Base-by-base conservation (phyloP, 371 early-diverging fungal species). In the Apophysomyces elegans region DNA sequence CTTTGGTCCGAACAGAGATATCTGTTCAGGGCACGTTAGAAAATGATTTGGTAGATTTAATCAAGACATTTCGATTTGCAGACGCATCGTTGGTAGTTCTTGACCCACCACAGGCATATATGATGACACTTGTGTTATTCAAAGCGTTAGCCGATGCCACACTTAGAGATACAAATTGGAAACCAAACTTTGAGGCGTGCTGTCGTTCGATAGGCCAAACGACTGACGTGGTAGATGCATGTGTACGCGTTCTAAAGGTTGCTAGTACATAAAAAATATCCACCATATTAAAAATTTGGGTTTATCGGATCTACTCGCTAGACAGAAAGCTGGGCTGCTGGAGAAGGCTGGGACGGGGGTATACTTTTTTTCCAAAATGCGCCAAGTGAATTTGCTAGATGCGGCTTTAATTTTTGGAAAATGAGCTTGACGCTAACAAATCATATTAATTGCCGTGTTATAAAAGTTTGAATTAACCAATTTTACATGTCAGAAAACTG, bases 81-180 rank as follows among this genome's bases (percentile, higher is more conserved):
- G 83, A 84, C 63, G 74, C 75, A 16, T 71, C 78, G 11, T 73
- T 76, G 67, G 80, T 78, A 0, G 72, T 77, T 7, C 54, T 82
- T n/a, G 75, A 75, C 56, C 58, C 76, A 32, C 62, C 74, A 2
- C 81, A 84, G 44, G 72, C 77, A 21, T 80, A 84, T 63, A 78
- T 84, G 76, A 71, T 84, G 66, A 71, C 83, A 21, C 50, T 82
- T 38, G 77, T 82, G 14, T 60, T 84, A 37, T 69, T 73, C 58
- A 82, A 79, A 56, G 66, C 79, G 16, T 61, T 81, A 45, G 78
- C 75, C 0, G 70, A 66, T 37, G 70, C 65, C 21, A 39, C 67
- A 9, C 44, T 73, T 14, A 50, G 65, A 26, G 56, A 67, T 8
- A 46, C 46, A 0, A 12, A 61, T 13, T 74, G 73, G 81, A 63